phyloP scores from a whole-genome alignment of 2,329 filamentous ascomycete genomes.

The Colletotrichum kahawae region DNA sequence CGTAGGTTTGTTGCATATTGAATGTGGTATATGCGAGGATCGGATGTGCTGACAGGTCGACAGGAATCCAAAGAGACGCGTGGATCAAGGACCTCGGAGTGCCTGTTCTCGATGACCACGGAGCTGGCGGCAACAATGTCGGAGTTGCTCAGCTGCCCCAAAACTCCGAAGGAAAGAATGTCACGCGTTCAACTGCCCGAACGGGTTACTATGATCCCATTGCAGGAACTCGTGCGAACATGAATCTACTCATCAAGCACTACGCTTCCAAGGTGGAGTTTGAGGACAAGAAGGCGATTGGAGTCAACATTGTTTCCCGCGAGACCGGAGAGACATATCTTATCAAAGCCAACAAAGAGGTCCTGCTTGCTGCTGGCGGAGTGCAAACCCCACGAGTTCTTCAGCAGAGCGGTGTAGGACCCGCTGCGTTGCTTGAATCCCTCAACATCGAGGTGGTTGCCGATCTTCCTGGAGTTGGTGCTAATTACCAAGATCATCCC shows the following conservation, averaged over 20 bases:
- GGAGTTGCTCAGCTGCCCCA: constrained; percentile 30
- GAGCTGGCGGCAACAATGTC: constrained; percentile 20
- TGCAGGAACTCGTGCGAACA: constrained; percentile 37
- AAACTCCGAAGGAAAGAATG: constrained; percentile 43
- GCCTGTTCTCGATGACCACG: constrained; percentile 15
- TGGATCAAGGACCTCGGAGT: constrained; percentile 20
- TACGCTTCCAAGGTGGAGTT: constrained; percentile 31
- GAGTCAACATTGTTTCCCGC: constrained; percentile 36
- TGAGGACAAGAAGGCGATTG: constrained; percentile 28
- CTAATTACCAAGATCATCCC: constrained; percentile 19
- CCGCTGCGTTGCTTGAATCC: constrained; percentile 36
- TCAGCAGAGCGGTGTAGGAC: constrained; percentile 54
- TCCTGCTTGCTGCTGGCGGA: constrained; percentile 45
- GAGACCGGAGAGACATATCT: neutral
- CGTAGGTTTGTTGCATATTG: constrained; percentile 1
- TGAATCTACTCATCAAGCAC: constrained; percentile 38
- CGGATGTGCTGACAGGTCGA: fast-evolving
- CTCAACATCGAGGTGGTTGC: constrained; percentile 38
- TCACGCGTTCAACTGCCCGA: constrained; percentile 38
- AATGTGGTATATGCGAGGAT: neutral
- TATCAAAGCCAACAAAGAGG: constrained; percentile 36
- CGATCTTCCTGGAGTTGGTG: constrained; percentile 19
- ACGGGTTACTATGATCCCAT: constrained; percentile 36
- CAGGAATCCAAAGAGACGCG: constrained; percentile 9
- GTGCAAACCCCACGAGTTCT: constrained; percentile 48